Conservation (phyloP, 225 moss, liverwort and hornwort species). For the Rhytidiadelphus loreus region DNA sequence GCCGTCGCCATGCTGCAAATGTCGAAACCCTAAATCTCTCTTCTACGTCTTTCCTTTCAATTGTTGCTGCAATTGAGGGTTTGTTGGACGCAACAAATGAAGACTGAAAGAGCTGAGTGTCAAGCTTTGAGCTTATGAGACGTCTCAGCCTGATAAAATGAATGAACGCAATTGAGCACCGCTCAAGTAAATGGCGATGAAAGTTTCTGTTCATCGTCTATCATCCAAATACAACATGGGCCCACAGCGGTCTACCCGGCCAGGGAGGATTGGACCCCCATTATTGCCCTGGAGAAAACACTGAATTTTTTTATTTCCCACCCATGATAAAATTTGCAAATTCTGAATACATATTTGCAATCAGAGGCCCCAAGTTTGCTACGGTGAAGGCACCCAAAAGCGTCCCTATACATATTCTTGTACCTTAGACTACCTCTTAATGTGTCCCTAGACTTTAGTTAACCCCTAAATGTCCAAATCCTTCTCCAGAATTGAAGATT, state of each 20-base stretch:
- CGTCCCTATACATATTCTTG: no score
- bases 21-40: neutral
- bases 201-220: neutral
- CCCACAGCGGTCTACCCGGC: neutral
- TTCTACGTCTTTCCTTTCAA: neutral
- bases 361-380: no score
- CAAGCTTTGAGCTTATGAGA: neutral
- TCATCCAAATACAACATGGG: neutral
- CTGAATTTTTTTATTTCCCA: no score
- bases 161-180: neutral
- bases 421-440: no score
- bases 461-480: no score
- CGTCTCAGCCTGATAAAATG: neutral
- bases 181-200: neutral
- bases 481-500: no score
- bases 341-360: no score
- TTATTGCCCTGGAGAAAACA: no score
- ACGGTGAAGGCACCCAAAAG: no score
- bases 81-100: neutral
- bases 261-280: no score
- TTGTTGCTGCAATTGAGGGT: neutral
- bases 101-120: neutral
- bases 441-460: no score
- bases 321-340: no score
- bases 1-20: neutral